These are phyloP conservation scores for Cystobasidium slooffiae DNA, from an alignment of 1,284 basidiomycete species.

Conservation along the genomic window DNA sequence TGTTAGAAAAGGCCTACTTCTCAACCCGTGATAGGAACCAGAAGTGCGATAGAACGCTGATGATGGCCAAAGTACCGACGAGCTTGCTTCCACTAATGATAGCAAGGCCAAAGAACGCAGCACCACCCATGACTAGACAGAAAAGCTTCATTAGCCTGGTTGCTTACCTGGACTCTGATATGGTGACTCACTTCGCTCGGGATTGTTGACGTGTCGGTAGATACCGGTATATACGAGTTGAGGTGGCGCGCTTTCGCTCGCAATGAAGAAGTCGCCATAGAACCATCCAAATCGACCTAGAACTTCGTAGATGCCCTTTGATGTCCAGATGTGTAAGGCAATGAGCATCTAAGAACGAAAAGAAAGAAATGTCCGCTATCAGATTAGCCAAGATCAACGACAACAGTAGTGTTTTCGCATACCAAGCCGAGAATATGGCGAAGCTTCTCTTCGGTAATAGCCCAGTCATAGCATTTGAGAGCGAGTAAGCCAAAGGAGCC, in stretches of 20 bases:
- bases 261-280: constrained; percentile 97
- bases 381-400: neutral
- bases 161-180: neutral
- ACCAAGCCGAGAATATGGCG: constrained; percentile 84
- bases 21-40: constrained; percentile 90
- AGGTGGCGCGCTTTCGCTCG: constrained; percentile 70
- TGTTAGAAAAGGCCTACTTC: constrained; percentile 64
- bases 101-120: constrained; percentile 90
- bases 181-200: constrained; percentile 32
- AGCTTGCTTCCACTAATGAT: constrained; percentile 87
- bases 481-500: constrained; percentile 79
- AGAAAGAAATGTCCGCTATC: constrained; percentile 1
- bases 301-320: constrained; percentile 85
- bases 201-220: constrained; percentile 70
- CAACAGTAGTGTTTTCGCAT: constrained; percentile 56
- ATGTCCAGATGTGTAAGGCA: constrained; percentile 87
- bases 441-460: constrained; percentile 83
- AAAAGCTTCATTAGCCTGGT: neutral
- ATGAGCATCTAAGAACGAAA: constrained; percentile 69
- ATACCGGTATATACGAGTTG: constrained; percentile 95
- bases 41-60: constrained; percentile 78
- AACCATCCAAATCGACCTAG: constrained; percentile 96
- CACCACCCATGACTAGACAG: constrained; percentile 78
- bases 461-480: constrained; percentile 91
- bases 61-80: constrained; percentile 79